Conservation (phyloP, 2,329 filamentous ascomycete genomes). For the Fusarium udum region DNA sequence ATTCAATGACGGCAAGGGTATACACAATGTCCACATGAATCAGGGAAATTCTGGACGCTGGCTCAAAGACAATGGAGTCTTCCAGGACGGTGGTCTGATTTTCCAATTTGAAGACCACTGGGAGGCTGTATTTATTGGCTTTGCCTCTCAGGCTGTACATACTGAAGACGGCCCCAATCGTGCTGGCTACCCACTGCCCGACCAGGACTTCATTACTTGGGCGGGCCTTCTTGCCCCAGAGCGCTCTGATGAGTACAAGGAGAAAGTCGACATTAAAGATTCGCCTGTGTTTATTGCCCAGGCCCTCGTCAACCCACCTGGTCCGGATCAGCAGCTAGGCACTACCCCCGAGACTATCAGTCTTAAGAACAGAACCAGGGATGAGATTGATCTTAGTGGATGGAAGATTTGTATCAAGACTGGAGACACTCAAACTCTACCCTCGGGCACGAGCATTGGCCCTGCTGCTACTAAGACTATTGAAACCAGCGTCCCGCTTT, state of each 20-base stretch:
- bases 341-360: background rate
- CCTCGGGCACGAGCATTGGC: background rate
- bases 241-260: background rate
- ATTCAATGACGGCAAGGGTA: background rate
- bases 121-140: background rate
- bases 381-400: background rate
- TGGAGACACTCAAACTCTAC: background rate
- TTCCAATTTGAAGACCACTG: background rate
- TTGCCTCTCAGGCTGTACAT: background rate
- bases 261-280: background rate
- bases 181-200: background rate
- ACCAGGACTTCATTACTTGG: background rate
- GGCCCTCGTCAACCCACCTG: background rate
- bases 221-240: background rate
- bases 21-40: background rate
- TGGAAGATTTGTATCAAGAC: background rate
- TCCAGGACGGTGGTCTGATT: background rate
- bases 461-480: background rate
- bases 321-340: background rate
- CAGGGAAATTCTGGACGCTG: background rate
- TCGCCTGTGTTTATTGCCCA: background rate
- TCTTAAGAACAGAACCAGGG: background rate
- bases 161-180: background rate
- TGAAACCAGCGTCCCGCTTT: background rate
- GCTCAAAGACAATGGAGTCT: background rate